Percentiles rank a stretch among this genome's conserved stretches.
Conservation (phyloP, 2,329 filamentous ascomycete species). For the Cercospora sesami region DNA sequence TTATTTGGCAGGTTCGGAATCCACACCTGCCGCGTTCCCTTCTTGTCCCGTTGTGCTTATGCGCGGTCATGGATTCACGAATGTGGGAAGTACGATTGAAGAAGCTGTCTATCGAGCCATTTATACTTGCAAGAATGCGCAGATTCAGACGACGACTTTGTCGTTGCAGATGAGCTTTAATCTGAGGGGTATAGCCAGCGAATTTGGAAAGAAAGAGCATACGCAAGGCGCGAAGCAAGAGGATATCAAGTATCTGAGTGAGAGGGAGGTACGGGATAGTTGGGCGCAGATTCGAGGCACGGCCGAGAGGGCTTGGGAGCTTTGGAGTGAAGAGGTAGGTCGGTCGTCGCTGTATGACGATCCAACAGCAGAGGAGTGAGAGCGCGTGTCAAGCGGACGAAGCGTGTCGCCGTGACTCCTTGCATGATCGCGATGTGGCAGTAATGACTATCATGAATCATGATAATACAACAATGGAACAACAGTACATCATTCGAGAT, state of each 20-base stretch:
- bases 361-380: background rate
- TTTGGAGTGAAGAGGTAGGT: conserved; percentile 48
- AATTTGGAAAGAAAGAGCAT: conserved; percentile 42
- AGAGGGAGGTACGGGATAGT: conserved; percentile 45
- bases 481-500: background rate
- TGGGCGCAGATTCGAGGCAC: conserved; percentile 40
- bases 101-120: conserved; percentile 50
- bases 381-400: background rate
- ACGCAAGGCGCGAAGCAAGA: conserved; percentile 45
- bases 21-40: conserved; percentile 27
- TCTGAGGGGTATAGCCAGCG: conserved; percentile 42
- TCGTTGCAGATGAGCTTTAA: conserved; percentile 42
- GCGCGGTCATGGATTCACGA: conserved; percentile 50
- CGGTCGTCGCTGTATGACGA: background rate
- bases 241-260: conserved; percentile 45
- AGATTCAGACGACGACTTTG: conserved; percentile 44
- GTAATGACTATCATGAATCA: background rate
- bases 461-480: background rate
- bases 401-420: background rate
- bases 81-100: conserved; percentile 45
- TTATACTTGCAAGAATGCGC: conserved; percentile 45
- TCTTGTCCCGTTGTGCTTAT: conserved; percentile 38
- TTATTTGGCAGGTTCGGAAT: conserved; percentile 32
- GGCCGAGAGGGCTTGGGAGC: conserved; percentile 44
- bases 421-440: background rate